Conservation (phyloP, 768 basidiomycete genomes). For the Kwoniella bestiolae region DNA sequence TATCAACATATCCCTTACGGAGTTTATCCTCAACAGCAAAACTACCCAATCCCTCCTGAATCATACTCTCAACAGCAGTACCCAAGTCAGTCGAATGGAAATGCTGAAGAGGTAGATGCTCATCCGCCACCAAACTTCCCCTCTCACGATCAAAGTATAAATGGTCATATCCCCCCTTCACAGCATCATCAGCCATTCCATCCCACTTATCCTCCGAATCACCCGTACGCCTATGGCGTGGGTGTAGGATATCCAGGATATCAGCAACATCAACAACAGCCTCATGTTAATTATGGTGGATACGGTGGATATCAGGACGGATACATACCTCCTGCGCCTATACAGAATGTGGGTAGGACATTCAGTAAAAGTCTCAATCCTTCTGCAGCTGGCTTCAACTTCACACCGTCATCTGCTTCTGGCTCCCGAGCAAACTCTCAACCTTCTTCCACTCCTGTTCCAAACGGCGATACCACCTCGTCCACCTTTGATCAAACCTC, state of each 20-base stretch:
- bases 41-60: conserved; percentile 14
- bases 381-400: conserved; percentile 46
- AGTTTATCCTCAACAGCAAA: conserved; percentile 1
- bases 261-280: conserved; percentile 23
- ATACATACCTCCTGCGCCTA: conserved; percentile 11
- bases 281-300: conserved; percentile 11
- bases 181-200: conserved; percentile 29
- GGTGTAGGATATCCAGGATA: conserved; percentile 38
- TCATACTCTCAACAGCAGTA: conserved; percentile 4
- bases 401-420: conserved; percentile 14
- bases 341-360: neutral
- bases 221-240: conserved; percentile 47
- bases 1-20: conserved; percentile 12
- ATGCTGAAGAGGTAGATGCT: conserved; percentile 4
- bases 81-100: neutral
- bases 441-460: conserved; percentile 13
- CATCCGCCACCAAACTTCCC: conserved; percentile 5
- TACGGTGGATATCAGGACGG: conserved; percentile 19
- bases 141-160: conserved; percentile 5
- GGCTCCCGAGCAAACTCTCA: conserved; percentile 17
- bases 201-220: conserved; percentile 31
- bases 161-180: conserved; percentile 9
- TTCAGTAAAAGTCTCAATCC: conserved; percentile 39
- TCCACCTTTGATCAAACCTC: conserved; percentile 11
- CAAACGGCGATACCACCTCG: conserved; percentile 6